Percentiles rank a stretch among this genome's conserved stretches.
Evolutionary conservation across 2,329 filamentous ascomycete genomes (phyloP).

Genomic region (Microcyclosporella mali): DNA sequence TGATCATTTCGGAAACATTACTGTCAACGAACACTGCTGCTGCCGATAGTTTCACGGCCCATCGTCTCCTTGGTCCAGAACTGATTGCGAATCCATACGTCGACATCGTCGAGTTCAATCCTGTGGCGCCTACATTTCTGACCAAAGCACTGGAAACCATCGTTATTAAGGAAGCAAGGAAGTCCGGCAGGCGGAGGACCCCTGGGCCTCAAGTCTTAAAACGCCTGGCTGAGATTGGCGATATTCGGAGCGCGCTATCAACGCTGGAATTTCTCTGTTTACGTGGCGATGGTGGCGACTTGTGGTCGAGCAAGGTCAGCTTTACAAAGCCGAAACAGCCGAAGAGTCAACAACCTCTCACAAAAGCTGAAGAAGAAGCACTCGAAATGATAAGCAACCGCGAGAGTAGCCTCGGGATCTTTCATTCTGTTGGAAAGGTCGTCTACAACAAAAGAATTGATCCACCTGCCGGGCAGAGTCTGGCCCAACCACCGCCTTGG

Average conservation of each 20-base stretch:
- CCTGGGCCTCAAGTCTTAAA: slow-evolving; percentile 75
- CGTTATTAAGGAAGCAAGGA: slow-evolving; percentile 75
- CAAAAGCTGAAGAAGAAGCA: slow-evolving; percentile 70
- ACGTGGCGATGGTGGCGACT: slow-evolving; percentile 65
- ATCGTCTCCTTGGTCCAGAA: slow-evolving; percentile 80
- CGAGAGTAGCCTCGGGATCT: slow-evolving; percentile 86
- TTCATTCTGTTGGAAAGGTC: slow-evolving; percentile 92
- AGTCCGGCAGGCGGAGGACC: slow-evolving; percentile 66
- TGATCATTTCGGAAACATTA: slow-evolving; percentile 87
- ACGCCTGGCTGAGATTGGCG: slow-evolving; percentile 75
- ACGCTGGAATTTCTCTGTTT: slow-evolving; percentile 88
- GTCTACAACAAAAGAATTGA: slow-evolving; percentile 89
- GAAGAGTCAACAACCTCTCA: slow-evolving; percentile 56
- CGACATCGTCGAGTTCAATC: slow-evolving; percentile 83
- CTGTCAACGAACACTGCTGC: slow-evolving; percentile 78
- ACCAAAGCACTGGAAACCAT: slow-evolving; percentile 76
- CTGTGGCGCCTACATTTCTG: slow-evolving; percentile 79
- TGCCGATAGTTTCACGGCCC: slow-evolving; percentile 86
- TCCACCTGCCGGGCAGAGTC: slow-evolving; percentile 31
- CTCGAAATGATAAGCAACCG: slow-evolving; percentile 76
- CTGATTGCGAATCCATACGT: slow-evolving; percentile 76
- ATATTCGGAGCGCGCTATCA: slow-evolving; percentile 86
- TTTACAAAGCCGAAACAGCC: slow-evolving; percentile 63
- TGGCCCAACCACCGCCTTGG: slow-evolving; percentile 42
- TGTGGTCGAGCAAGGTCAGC: slow-evolving; percentile 68